A percentile compares a stretch with the other conserved stretches of the same genome.
These are phyloP conservation scores for Cryphonectria naterciae DNA, from an alignment of 2,329 filamentous ascomycete genomes.

Conservation along the genomic window DNA sequence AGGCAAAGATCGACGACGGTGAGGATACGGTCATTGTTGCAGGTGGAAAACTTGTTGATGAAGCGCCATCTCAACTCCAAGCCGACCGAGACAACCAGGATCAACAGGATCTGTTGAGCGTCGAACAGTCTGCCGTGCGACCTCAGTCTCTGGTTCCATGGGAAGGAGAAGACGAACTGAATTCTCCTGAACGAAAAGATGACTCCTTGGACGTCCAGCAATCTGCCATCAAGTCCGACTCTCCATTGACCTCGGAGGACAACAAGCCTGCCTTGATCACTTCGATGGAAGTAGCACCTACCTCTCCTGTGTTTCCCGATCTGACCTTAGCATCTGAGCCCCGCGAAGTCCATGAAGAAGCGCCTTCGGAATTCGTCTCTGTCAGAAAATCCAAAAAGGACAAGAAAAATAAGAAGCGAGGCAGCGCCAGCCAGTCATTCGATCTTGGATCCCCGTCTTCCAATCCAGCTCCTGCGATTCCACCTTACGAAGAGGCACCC, in stretches of 20 bases:
- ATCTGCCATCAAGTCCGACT: neutral
- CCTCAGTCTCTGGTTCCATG: neutral
- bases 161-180: neutral
- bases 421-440: conserved; percentile 22
- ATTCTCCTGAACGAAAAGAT: conserved; percentile 1
- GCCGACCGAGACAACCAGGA: neutral
- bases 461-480: conserved; percentile 21
- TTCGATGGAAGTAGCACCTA: conserved; percentile 12
- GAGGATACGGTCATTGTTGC: conserved; percentile 10
- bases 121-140: neutral
- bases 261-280: conserved; percentile 15
- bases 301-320: neutral
- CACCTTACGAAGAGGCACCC: neutral
- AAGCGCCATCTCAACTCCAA: neutral
- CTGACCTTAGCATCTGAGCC: neutral
- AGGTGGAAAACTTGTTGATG: neutral
- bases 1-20: conserved; percentile 8
- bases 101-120: neutral
- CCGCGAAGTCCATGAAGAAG: conserved; percentile 1
- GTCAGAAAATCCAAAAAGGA: conserved; percentile 19
- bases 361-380: neutral
- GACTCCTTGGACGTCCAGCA: conserved; percentile 1
- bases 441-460: conserved; percentile 9
- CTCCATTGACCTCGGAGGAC: neutral
- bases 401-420: conserved; percentile 29